Evolutionary conservation across 257 asterid species (phyloP).

Genomic region (Nicotiana sylvestris): DNA sequence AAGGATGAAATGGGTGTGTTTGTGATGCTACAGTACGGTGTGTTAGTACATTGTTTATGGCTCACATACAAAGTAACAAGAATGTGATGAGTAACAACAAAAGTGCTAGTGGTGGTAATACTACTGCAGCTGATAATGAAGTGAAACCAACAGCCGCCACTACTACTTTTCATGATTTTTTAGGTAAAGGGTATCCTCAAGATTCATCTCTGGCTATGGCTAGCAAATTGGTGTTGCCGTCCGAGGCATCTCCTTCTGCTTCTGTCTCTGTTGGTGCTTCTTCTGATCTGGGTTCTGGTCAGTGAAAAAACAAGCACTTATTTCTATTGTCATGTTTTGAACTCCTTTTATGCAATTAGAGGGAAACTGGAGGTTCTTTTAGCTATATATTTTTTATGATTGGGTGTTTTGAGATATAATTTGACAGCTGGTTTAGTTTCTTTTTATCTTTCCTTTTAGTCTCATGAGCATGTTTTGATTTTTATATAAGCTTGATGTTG

Average conservation of each 20-base stretch:
- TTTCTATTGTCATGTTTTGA: not conserved
- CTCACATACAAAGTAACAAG: constrained; percentile 53
- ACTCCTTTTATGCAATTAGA: not conserved
- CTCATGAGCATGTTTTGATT: not conserved
- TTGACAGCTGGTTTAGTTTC: constrained; percentile 14
- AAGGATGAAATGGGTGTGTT: not conserved
- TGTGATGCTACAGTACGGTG: constrained; percentile 13
- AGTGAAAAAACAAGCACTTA: constrained; percentile 12
- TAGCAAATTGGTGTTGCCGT: constrained; percentile 38
- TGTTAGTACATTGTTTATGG: constrained; percentile 38
- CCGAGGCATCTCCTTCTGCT: constrained; percentile 62
- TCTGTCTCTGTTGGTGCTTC: constrained; percentile 40
- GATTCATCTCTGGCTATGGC: constrained; percentile 37
- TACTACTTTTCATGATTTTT: constrained; percentile 78
- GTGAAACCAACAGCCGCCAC: constrained; percentile 36
- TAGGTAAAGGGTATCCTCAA: constrained; percentile 53
- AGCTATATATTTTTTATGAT: not conserved
- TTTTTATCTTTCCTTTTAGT: constrained; percentile 1
- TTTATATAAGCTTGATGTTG: not conserved
- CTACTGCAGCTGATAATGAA: constrained; percentile 22
- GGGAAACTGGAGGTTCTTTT: not conserved
- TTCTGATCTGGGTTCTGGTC: constrained; percentile 84
- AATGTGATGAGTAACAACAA: constrained; percentile 19
- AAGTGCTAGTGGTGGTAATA: constrained; percentile 27
- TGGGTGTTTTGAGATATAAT: not conserved